Conservation (phyloP, 1,284 basidiomycete species). For the Moesziomyces aphidis region DNA sequence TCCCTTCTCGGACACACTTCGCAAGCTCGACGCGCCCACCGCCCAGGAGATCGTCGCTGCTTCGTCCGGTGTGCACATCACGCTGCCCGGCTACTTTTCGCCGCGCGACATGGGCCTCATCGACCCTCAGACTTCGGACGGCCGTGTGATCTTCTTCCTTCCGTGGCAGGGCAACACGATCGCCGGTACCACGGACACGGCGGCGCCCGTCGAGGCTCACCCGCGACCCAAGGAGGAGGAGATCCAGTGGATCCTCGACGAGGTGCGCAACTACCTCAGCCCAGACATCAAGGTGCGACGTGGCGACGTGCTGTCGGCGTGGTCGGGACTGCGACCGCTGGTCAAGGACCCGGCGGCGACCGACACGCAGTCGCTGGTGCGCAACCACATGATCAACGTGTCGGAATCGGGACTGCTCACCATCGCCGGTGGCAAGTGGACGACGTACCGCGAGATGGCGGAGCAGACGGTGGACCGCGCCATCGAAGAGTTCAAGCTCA, state of each 20-base stretch:
- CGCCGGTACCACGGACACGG: constrained; percentile 94
- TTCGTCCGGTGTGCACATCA: constrained; percentile 94
- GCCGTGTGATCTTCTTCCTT: constrained; percentile 97
- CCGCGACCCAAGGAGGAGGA: constrained; percentile 91
- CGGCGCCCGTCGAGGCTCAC: constrained; percentile 80
- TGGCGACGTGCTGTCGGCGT: constrained; percentile 96
- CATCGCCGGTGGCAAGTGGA: constrained; percentile 98
- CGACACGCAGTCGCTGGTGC: constrained; percentile 86
- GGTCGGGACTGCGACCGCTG: constrained; percentile 90
- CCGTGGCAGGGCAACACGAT: constrained; percentile 99
- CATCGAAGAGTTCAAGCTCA: constrained; percentile 80
- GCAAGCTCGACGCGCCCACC: constrained; percentile 84
- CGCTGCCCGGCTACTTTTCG: constrained; percentile 95
- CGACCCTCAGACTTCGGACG: constrained; percentile 94
- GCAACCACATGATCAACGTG: constrained; percentile 94
- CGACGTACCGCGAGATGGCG: constrained; percentile 93
- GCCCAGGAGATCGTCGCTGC: constrained; percentile 90
- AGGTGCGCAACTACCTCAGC: constrained; percentile 86
- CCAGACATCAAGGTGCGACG: constrained; percentile 93
- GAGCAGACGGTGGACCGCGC: constrained; percentile 93
- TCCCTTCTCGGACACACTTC: constrained; percentile 88
- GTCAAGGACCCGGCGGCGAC: constrained; percentile 85
- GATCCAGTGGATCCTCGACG: constrained; percentile 95
- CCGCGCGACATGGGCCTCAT: constrained; percentile 94
- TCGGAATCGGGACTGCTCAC: constrained; percentile 85